Percentiles rank a stretch among this genome's conserved stretches.
Evolutionary conservation across 495 filamentous ascomycete genomes (phyloP).

Genomic region (Jackrogersella multiformis): DNA sequence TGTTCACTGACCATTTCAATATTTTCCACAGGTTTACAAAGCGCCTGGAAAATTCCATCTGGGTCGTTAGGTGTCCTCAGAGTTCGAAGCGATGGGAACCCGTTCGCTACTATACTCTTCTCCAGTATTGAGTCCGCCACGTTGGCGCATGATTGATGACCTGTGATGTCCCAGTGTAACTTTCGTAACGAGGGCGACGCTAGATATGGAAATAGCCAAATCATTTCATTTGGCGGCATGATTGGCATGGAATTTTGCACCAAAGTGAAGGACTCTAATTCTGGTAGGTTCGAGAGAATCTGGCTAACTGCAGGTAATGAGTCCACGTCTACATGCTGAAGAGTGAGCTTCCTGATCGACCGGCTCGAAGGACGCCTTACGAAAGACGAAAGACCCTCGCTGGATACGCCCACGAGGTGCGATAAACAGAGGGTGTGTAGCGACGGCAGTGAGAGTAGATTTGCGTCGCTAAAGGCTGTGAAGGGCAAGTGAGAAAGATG

Average conservation of each 20-base stretch:
- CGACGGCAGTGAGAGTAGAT: slow-evolving; percentile 73
- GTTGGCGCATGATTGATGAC: slow-evolving; percentile 51
- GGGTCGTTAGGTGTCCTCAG: slow-evolving; percentile 79
- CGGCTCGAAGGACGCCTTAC: slow-evolving; percentile 66
- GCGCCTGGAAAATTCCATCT: slow-evolving; percentile 73
- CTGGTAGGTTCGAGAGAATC: slow-evolving; percentile 71
- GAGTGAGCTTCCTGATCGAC: slow-evolving; percentile 66
- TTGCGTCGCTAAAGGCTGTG: slow-evolving; percentile 75
- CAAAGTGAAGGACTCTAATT: slow-evolving; percentile 72
- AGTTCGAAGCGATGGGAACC: slow-evolving; percentile 74
- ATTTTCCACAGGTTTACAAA: slow-evolving; percentile 67
- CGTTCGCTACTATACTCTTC: slow-evolving; percentile 70
- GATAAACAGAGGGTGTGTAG: slow-evolving; percentile 79
- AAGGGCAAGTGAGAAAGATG: slow-evolving; percentile 77
- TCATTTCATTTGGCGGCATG: slow-evolving; percentile 66
- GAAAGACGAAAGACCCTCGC: slow-evolving; percentile 77
- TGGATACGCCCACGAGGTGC: slow-evolving; percentile 79
- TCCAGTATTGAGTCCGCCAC: slow-evolving; percentile 76
- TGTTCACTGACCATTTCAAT: slow-evolving; percentile 50
- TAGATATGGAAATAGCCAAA: slow-evolving; percentile 73
- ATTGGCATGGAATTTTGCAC: slow-evolving; percentile 71
- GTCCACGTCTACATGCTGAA: slow-evolving; percentile 71
- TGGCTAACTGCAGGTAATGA: slow-evolving; percentile 77
- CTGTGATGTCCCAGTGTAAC: slow-evolving; percentile 84
- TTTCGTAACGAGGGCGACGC: slow-evolving; percentile 71